A percentile compares a stretch with the other conserved stretches of the same genome.
phyloP scores from a whole-genome alignment of 164 flowering plant species.

The Chimonanthus salicifolius region DNA sequence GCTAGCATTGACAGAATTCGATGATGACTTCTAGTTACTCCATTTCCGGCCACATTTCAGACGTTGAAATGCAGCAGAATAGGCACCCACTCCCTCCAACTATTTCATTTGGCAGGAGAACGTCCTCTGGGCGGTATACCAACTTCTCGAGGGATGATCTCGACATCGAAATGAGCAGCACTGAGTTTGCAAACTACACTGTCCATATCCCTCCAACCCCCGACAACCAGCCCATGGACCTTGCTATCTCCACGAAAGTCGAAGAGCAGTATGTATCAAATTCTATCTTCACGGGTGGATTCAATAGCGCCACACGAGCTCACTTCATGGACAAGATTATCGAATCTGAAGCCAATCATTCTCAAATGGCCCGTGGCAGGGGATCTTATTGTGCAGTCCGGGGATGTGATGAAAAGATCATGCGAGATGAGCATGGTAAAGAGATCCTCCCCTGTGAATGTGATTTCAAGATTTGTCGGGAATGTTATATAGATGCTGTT shows the following conservation, averaged over 20 bases:
- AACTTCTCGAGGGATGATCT: constrained; percentile 51
- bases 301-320: constrained; percentile 51
- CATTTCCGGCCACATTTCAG: constrained; percentile 32
- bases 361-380: constrained; percentile 71
- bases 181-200: constrained; percentile 43
- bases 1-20: not conserved
- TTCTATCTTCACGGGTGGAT: constrained; percentile 67
- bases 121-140: constrained; percentile 51
- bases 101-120: constrained; percentile 45
- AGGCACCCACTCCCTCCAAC: constrained; percentile 18
- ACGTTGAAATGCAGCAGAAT: constrained; percentile 22
- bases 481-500: constrained; percentile 49
- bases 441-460: constrained; percentile 70
- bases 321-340: constrained; percentile 69
- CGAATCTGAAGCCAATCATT: constrained; percentile 51
- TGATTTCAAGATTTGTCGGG: constrained; percentile 54
- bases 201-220: constrained; percentile 66
- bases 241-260: constrained; percentile 42
- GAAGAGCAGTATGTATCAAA: constrained; percentile 69
- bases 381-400: constrained; percentile 49
- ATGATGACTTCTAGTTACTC: constrained; percentile 46
- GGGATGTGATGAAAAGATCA: constrained; percentile 54
- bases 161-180: constrained; percentile 44
- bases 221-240: constrained; percentile 58
- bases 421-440: constrained; percentile 54